A percentile compares a stretch with the other conserved stretches of the same genome.
Evolutionary conservation across 805 yeast species (phyloP).

Genomic region (Lipomyces kockii): DNA sequence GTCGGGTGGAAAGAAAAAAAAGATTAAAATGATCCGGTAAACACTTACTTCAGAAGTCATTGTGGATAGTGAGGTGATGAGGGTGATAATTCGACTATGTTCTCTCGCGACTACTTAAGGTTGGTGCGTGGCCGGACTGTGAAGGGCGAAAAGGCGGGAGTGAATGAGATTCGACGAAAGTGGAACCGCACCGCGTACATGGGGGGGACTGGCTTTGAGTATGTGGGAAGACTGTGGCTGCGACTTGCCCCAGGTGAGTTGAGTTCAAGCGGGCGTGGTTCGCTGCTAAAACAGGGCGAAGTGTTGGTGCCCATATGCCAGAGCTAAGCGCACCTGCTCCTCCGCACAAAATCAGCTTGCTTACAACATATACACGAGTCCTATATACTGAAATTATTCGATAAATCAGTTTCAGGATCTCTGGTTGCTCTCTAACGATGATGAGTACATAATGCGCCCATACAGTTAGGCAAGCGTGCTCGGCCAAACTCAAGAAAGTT

Average conservation of each 20-base stretch:
- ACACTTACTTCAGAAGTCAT: slow-evolving; percentile 8
- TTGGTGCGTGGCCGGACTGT: neutral
- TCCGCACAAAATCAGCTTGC: too few species aligned
- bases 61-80: neutral
- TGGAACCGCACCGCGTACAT: neutral
- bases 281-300: neutral
- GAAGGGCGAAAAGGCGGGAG: neutral
- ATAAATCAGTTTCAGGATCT: too few species aligned
- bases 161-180: neutral
- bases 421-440: too few species aligned
- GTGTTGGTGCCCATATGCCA: neutral
- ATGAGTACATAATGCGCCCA: too few species aligned
- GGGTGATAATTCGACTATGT: neutral
- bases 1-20: neutral
- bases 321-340: too few species aligned
- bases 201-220: neutral
- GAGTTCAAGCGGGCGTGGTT: neutral
- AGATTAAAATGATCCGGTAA: neutral
- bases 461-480: too few species aligned
- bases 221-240: neutral
- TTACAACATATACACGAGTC: too few species aligned
- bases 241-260: neutral
- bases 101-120: neutral
- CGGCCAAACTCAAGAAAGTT: too few species aligned
- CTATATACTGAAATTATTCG: too few species aligned